These are phyloP conservation scores for Epichloe gansuensis DNA, from an alignment of 2,329 filamentous ascomycete species.

Conservation along the genomic window DNA sequence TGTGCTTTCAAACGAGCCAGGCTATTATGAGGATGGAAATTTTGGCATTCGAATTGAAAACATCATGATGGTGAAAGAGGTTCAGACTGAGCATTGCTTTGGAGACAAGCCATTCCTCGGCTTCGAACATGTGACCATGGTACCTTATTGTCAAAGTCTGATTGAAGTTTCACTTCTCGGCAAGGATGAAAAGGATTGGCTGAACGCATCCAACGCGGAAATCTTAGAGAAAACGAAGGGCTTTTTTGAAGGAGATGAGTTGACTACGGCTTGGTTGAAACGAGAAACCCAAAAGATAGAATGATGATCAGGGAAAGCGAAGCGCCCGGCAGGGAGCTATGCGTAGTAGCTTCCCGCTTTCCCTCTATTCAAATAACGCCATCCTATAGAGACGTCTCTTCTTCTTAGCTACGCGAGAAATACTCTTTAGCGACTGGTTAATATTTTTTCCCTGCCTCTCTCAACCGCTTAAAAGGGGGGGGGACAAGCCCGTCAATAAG, in stretches of 20 bases:
- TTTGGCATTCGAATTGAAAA: constrained; percentile 98
- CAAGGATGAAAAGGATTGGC: constrained; percentile 63
- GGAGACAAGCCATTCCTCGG: constrained; percentile 89
- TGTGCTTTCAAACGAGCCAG: constrained; percentile 90
- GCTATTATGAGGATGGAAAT: constrained; percentile 89
- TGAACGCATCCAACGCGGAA: constrained; percentile 75
- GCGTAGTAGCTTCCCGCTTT: too few relatives aligned
- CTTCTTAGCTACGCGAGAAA: too few relatives aligned
- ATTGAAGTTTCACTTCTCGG: constrained; percentile 66
- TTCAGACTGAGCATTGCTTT: constrained; percentile 76
- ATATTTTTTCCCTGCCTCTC: too few relatives aligned
- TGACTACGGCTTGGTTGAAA: constrained; percentile 69
- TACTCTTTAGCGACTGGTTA: too few relatives aligned
- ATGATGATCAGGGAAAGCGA: neutral
- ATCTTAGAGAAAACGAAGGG: constrained; percentile 69
- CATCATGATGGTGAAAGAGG: constrained; percentile 78
- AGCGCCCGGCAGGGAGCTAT: too few relatives aligned
- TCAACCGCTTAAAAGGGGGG: too few relatives aligned
- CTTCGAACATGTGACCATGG: constrained; percentile 96
- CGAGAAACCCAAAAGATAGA: constrained; percentile 57
- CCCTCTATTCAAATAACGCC: too few relatives aligned
- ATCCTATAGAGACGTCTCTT: too few relatives aligned
- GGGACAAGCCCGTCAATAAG: too few relatives aligned
- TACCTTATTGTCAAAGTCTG: constrained; percentile 81
- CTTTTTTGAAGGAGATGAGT: constrained; percentile 60